Conservation (phyloP, 208 protist genomes). For the Eutreptiella sp. region DNA sequence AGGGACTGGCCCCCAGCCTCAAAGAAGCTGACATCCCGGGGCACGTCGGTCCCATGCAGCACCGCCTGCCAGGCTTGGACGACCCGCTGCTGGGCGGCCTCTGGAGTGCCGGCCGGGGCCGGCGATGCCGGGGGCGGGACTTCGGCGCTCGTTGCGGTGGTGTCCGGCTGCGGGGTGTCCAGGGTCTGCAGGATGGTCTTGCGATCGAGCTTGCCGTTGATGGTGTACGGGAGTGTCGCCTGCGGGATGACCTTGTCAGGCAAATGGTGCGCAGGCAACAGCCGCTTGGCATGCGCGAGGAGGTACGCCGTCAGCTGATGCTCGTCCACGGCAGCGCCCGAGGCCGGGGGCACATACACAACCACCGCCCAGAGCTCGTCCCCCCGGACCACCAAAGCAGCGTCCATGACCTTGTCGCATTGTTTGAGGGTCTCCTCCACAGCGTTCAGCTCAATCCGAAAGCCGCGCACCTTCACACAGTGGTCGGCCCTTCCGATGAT, state of each 20-base stretch:
- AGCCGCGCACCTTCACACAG: conserved; percentile 14
- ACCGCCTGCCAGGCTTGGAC: not conserved
- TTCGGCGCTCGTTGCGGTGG: not conserved
- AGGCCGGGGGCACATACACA: not conserved
- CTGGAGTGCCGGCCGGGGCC: not conserved
- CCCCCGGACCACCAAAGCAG: not conserved
- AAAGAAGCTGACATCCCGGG: not conserved
- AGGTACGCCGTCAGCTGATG: not conserved
- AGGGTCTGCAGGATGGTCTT: not conserved
- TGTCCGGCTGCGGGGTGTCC: not conserved
- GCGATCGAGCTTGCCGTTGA: conserved; percentile 18
- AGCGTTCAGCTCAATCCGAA: not conserved
- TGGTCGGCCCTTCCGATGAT: conserved; percentile 2
- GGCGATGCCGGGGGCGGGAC: not conserved
- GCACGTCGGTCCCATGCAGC: not conserved
- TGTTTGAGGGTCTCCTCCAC: conserved; percentile 3
- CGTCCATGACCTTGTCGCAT: not conserved
- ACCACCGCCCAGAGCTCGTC: not conserved
- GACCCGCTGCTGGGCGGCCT: not conserved
- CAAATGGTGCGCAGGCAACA: not conserved
- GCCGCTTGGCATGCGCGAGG: no score
- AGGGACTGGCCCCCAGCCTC: conserved; percentile 14
- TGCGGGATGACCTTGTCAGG: not conserved
- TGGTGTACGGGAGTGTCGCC: not conserved
- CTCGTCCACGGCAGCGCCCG: not conserved